These are phyloP conservation scores for Limnanthes douglasii DNA, from an alignment of 345 rosid species.

Conservation along the genomic window DNA sequence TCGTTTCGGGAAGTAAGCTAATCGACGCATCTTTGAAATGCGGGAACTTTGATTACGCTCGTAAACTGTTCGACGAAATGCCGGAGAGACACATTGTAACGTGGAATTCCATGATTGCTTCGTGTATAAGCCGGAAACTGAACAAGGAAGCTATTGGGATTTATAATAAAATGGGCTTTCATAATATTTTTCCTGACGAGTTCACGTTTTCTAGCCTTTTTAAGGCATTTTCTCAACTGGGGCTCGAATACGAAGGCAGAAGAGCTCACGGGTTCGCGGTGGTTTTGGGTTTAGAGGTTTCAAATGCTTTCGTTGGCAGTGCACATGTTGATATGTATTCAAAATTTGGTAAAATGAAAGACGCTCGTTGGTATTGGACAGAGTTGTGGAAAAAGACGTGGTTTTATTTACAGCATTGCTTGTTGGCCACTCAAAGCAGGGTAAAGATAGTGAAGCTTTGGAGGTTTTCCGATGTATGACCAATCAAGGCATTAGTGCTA, in stretches of 20 bases:
- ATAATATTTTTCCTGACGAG: slow-evolving; percentile 32
- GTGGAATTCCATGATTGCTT: slow-evolving; percentile 44
- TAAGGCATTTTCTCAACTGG: slow-evolving; percentile 30
- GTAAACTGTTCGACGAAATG: slow-evolving; percentile 47
- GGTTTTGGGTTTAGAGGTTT: slow-evolving; percentile 29
- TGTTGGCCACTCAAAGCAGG: slow-evolving; percentile 35
- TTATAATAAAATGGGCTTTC: slow-evolving; percentile 24
- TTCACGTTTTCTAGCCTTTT: slow-evolving; percentile 30
- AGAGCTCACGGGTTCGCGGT: slow-evolving; percentile 31
- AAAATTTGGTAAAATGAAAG: slow-evolving; percentile 33
- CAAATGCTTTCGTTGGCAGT: slow-evolving; percentile 31
- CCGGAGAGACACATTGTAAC: slow-evolving; percentile 32
- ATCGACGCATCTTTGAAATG: slow-evolving; percentile 35
- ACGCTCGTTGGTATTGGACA: slow-evolving; percentile 27
- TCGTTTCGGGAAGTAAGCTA: slow-evolving; percentile 26
- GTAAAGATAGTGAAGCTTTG: slow-evolving; percentile 22
- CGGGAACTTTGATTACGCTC: slow-evolving; percentile 28
- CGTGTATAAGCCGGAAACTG: slow-evolving; percentile 15
- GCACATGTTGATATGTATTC: slow-evolving; percentile 43
- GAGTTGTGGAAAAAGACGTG: slow-evolving; percentile 27
- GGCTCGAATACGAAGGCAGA: slow-evolving; percentile 16
- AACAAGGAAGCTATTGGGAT: slow-evolving; percentile 27
- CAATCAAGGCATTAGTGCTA: slow-evolving; percentile 24
- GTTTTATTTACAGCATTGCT: slow-evolving; percentile 38
- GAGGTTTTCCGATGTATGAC: slow-evolving; percentile 22